phyloP scores from a whole-genome alignment of 371 early-diverging fungal species.

The Mortierella sp. region DNA sequence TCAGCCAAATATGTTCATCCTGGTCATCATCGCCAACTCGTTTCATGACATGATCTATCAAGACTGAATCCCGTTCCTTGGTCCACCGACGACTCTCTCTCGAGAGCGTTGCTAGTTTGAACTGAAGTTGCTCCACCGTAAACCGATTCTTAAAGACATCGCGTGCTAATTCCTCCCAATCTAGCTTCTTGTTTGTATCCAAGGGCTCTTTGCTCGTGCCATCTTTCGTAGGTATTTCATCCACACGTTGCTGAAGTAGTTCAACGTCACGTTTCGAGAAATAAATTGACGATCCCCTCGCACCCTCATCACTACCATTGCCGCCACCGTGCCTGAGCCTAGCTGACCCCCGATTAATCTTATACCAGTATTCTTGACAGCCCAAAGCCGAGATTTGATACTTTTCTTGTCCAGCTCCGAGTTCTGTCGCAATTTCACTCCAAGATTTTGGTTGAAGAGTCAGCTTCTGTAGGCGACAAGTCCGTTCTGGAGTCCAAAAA shows the following conservation, averaged over 20 bases:
- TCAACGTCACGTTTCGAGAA: background rate
- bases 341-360: background rate
- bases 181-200: background rate
- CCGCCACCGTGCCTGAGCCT: background rate
- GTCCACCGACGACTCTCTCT: background rate
- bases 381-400: background rate
- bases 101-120: background rate
- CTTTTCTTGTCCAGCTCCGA: background rate
- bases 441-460: conserved; percentile 4
- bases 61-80: background rate
- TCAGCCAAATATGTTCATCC: background rate
- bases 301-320: too few species aligned
- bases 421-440: conserved; percentile 7
- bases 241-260: background rate
- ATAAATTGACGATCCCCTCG: background rate
- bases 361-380: background rate
- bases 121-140: background rate
- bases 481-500: conserved; percentile 9
- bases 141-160: background rate
- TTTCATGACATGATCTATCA: background rate
- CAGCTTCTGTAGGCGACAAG: background rate
- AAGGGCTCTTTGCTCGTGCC: background rate
- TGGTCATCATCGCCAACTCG: background rate
- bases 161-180: background rate
- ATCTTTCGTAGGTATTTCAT: background rate